phyloP scores from a whole-genome alignment of 108 stramenopile genomes.

The Cyclostephanos invisitatus region DNA sequence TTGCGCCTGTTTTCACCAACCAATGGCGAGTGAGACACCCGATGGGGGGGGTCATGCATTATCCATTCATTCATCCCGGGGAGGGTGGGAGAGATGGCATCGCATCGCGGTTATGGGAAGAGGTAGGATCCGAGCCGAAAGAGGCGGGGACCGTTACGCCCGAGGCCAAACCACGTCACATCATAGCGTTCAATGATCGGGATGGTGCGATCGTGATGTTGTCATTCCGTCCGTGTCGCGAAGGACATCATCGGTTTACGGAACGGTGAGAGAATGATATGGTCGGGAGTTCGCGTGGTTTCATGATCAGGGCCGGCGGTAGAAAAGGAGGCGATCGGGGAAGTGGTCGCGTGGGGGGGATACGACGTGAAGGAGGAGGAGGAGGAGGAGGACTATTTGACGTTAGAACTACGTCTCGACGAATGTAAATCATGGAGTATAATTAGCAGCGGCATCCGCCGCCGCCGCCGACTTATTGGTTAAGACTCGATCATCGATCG shows the following conservation, averaged over 20 bases:
- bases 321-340: neutral
- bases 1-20: constrained; percentile 66
- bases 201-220: neutral
- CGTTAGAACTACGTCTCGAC: constrained; percentile 15
- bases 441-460: neutral
- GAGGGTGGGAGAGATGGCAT: constrained; percentile 19
- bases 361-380: constrained; percentile 9
- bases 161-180: constrained; percentile 22
- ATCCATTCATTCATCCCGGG: constrained; percentile 28
- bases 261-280: neutral
- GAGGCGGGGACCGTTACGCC: constrained; percentile 1
- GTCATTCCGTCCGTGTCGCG: neutral
- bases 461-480: neutral
- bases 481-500: neutral
- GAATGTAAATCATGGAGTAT: neutral
- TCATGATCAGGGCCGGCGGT: no score
- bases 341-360: constrained; percentile 7
- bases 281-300: neutral
- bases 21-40: constrained; percentile 6
- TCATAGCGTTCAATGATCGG: neutral
- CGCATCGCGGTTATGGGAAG: constrained; percentile 33
- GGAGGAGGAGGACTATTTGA: constrained; percentile 15
- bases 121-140: neutral
- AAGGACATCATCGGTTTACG: neutral
- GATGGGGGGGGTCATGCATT: constrained; percentile 34